Conservation (phyloP, 371 early-diverging fungal species). For the Capillidium heterosporum region DNA sequence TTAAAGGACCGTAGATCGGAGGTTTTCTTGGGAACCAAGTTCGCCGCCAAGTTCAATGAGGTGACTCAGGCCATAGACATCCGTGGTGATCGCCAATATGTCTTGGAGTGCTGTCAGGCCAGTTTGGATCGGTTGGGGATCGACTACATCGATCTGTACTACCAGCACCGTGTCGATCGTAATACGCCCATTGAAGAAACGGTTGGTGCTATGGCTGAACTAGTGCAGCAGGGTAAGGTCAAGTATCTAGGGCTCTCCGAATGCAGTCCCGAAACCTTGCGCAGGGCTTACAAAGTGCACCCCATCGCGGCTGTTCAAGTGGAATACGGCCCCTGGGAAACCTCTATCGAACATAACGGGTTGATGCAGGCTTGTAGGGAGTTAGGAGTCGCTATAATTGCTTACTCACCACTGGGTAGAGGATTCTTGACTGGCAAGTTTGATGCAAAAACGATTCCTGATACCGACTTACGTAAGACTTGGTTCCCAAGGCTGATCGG, state of each 20-base stretch:
- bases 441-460: conserved; percentile 19
- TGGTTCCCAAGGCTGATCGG: conserved; percentile 21
- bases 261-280: conserved; percentile 23
- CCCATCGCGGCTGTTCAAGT: conserved; percentile 20
- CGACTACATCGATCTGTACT: conserved; percentile 32
- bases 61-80: conserved; percentile 8
- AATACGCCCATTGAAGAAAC: conserved; percentile 31
- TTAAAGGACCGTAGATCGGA: background rate
- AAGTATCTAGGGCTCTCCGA: conserved; percentile 36
- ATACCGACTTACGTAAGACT: conserved; percentile 23
- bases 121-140: conserved; percentile 23
- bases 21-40: background rate
- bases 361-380: background rate
- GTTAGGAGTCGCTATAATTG: background rate
- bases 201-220: conserved; percentile 32
- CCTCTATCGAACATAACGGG: background rate
- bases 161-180: conserved; percentile 31
- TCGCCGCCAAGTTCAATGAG: background rate
- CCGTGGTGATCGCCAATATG: conserved; percentile 24
- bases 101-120: conserved; percentile 19
- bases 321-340: background rate
- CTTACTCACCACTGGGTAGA: background rate
- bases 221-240: conserved; percentile 37
- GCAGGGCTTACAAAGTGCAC: conserved; percentile 38
- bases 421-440: background rate